Base-by-base conservation (phyloP, 2,329 filamentous ascomycete genomes). In the Fusarium gaditjirri region DNA sequence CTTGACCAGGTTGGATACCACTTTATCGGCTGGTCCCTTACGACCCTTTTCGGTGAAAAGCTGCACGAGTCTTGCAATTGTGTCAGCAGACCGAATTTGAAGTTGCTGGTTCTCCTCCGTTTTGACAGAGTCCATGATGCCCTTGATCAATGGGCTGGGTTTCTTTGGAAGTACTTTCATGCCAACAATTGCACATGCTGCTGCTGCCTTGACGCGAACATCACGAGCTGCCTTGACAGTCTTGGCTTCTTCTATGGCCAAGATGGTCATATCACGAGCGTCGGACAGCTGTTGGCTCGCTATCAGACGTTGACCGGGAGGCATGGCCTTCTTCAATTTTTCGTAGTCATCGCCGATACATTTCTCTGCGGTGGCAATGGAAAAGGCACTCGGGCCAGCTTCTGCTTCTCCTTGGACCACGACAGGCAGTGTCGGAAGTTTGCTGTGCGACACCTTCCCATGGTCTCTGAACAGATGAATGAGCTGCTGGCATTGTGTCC, bases 91-190 rank as follows among this genome's bases (percentile, higher is more conserved):
- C 29, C 95, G 92, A 75, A 89, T 90, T 80, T 99, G 96, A 3
- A 99, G 86, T 73, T 96, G 93, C 33, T 92, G 83, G 77, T 97
- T 98, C 76, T 98, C 96, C 79, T 99, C 97, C 41, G 91, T 91
- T 83, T 98, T 99, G 78, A 99, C 89, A 77, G 95, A 98, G 80
- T 99, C 96, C 96, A 99, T 99, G 82, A 99, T 93, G 5, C 91
- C 94, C 83, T 97, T 98, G 83, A 99, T 99, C 17, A 97, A 90
- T 23, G 92, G 89, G 69, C 94, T 94, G 14, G 95, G 94, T 80
- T 97, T 98, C 88, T 97, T 98, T 0, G 97, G 95, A 14, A 98
- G 87, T 35, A 93, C 88, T 64, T 91, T 90, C 83, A 98, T 91
- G n/a, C 94, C 92, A 53, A 99, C 93, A 62, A 98, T 84, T 16